Conservation (phyloP, 371 early-diverging fungal genomes). For the Mortierella sp. region DNA sequence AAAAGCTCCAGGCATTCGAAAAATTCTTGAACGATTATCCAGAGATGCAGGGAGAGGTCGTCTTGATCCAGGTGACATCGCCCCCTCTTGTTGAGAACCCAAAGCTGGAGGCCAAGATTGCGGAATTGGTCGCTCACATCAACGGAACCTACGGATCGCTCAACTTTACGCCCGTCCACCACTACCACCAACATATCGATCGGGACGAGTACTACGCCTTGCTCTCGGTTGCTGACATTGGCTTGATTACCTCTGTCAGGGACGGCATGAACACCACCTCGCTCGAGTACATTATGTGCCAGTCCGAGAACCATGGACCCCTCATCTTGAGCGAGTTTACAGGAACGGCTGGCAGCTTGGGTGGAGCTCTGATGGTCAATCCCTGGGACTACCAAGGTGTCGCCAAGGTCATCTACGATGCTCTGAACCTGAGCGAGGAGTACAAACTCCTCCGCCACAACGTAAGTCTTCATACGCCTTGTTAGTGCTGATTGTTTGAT, state of each 20-base stretch:
- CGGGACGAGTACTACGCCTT: conserved; percentile 96
- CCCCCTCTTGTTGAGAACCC: conserved; percentile 66
- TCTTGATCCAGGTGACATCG: conserved; percentile 87
- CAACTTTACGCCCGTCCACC: conserved; percentile 95
- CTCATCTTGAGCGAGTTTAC: conserved; percentile 98
- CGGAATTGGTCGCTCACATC: conserved; percentile 91
- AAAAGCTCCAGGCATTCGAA: conserved; percentile 96
- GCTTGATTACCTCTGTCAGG: conserved; percentile 94
- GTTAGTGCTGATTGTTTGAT: conserved; percentile 38
- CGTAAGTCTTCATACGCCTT: conserved; percentile 60
- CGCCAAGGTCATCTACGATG: conserved; percentile 91
- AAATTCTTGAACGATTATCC: conserved; percentile 92
- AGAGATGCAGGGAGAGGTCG: conserved; percentile 90
- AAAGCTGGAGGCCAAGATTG: conserved; percentile 87
- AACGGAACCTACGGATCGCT: conserved; percentile 96
- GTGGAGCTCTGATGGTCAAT: conserved; percentile 94
- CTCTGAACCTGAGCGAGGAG: conserved; percentile 85
- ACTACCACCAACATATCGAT: conserved; percentile 95
- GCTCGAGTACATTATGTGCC: conserved; percentile 98
- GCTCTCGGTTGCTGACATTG: conserved; percentile 94
- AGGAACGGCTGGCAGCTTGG: conserved; percentile 95
- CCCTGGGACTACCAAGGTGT: conserved; percentile 98
- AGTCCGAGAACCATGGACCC: conserved; percentile 91
- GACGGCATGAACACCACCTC: conserved; percentile 99
- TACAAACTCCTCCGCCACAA: conserved; percentile 85